Percentiles rank a stretch among this genome's conserved stretches.
phyloP scores from a whole-genome alignment of 139 green algal genomes.

The Micromonas pusilla region DNA sequence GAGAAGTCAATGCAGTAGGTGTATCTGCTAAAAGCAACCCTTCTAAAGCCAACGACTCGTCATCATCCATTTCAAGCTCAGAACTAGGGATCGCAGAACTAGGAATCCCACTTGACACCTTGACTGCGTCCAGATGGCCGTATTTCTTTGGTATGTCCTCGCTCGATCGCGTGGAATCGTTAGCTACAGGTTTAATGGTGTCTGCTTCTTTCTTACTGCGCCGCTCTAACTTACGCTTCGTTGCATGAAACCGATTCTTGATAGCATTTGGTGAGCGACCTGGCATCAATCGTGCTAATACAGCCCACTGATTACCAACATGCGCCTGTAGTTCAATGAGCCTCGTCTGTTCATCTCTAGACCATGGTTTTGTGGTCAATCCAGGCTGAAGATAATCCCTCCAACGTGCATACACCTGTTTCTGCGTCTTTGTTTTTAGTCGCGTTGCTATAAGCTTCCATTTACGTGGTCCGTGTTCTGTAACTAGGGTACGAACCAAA shows the following conservation, averaged over 20 bases:
- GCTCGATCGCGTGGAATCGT: neutral
- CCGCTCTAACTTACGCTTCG: conserved; percentile 19
- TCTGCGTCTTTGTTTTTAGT: conserved; percentile 22
- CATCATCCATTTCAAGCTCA: neutral
- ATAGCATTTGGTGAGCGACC: conserved; percentile 25
- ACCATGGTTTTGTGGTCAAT: conserved; percentile 16
- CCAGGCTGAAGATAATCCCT: conserved; percentile 27
- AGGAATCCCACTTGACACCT: no score
- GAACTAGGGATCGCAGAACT: no score
- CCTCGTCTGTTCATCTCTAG: neutral
- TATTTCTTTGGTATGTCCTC: neutral
- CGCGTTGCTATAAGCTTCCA: conserved; percentile 18
- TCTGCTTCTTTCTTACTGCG: neutral
- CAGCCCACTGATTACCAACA: conserved; percentile 25
- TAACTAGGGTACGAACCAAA: conserved; percentile 8
- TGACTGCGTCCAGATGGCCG: no score
- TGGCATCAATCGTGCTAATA: conserved; percentile 17
- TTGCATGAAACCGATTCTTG: conserved; percentile 26
- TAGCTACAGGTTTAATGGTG: neutral
- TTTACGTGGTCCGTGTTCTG: conserved; percentile 5
- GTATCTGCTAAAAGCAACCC: neutral
- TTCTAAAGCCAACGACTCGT: neutral
- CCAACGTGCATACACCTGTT: conserved; percentile 28
- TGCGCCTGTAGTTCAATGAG: conserved; percentile 1
- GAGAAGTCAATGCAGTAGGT: neutral